Evolutionary conservation across 805 yeast species (phyloP), one percentile per base, ranked within the genome.

Genomic region (Nakazawaea wyomingensis): DNA sequence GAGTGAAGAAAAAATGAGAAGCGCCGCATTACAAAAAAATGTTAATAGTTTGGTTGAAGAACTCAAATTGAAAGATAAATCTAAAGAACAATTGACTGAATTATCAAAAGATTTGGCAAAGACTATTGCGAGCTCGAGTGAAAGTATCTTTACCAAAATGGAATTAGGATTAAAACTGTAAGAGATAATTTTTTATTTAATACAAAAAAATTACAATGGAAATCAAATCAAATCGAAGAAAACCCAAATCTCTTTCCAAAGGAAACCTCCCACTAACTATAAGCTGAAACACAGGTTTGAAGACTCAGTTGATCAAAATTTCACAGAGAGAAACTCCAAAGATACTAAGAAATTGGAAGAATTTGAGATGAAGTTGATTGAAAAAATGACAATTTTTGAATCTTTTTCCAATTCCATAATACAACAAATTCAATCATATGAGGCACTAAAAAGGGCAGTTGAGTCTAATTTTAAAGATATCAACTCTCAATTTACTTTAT

Each of bases 1-100:
- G 32, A 68, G 72, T 7, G 78, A 72, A 43, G 76, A 72, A 48
- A 72, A 68, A 42, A 56, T 70, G 10, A 66, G 60, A 41, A 65
- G 59, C 2, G 26, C 43, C 2, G 53, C 55, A n/a, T 47, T 66
- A n/a, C 52, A 51, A 21, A 57, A 53, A 34, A 39, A 41, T 0
- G 32, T 60, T 11, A 54, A 50, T 7, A 41, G 41, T 3, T 18
- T 34, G 22, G 3, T 52, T 46, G 34, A 40, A 7, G 39, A 39
- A 24, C 33, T 48, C 39, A 44, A 48, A 32, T 41, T 39, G 22
- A 45, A 47, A 33, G 29, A 31, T 17, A 35, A 40, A 13, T 4
- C 46, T 2, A 42, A 26, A 8, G 37, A 41, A 13, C 37, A 44
- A 8, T 17, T 49, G 14, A 7, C 37, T 30, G 18, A 26, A 24